Base-by-base conservation (phyloP, 2,329 filamentous ascomycete species). In the Parastagonospora avenae region DNA sequence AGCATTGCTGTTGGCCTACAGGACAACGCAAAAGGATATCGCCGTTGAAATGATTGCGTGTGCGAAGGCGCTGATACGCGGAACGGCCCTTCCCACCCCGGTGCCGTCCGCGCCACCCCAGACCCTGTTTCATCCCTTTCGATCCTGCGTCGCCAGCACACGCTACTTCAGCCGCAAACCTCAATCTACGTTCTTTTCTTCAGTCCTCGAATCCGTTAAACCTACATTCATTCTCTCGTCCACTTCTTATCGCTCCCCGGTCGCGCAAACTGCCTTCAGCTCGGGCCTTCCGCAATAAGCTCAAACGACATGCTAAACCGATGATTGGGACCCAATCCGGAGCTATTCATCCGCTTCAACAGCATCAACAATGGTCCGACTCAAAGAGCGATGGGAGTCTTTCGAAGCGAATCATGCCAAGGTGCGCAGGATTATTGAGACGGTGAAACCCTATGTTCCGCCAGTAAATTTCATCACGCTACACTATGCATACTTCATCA, bases 401-500 rank as follows among this genome's bases (percentile, higher is more conserved):
- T 45, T 55, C 24, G 37, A 49, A 33, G 37, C 29, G 35, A 10
- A 52, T 31, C 52, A 55, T 47, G 37, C 52, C 28, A 49, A 42
- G 30, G 41, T 52, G 15, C 49, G 46, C 46, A 55, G 39, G 14
- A 46, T 55, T 28, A 32, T 55, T 50, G 49, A 55, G 12, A 27
- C 45, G 19, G 52, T 52, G 49, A 55, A 54, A 41, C 60, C 55
- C 4, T 63, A 61, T 43, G 48, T 54, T 47, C 60, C 60, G 36
- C 60, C 60, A 42, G 40, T 59, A 10, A 63, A 63, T 50, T 63
- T 63, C 53, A 63, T 63, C 41, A 63, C 60, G 32, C 8, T 63
- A 11, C 60, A 63, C 44, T 63, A 63, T 61, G 46, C 55, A 14
- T 63, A 63, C 42, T 63, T 63, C 40, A 52, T 63, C 24, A 43